Percentiles rank a stretch among this genome's conserved stretches.
Conservation (phyloP, 2,329 filamentous ascomycete genomes). For the Cladophialophora yegresii region DNA sequence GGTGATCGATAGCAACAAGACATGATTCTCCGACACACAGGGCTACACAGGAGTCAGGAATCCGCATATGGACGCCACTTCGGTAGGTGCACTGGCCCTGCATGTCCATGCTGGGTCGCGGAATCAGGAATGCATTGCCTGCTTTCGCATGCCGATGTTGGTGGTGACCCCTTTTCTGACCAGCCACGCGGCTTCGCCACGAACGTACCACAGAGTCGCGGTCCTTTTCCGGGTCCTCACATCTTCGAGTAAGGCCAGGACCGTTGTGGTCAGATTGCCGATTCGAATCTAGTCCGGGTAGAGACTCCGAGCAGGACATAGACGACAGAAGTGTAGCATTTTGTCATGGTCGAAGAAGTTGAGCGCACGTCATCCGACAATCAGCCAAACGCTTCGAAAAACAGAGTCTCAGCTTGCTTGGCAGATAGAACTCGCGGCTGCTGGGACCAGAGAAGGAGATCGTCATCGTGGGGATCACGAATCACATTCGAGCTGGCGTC, state of each 20-base stretch:
- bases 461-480: slow-evolving; percentile 16
- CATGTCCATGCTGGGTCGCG: neutral
- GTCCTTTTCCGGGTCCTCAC: neutral
- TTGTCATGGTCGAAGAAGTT: neutral
- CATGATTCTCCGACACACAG: neutral
- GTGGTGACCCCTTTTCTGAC: neutral
- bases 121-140: neutral
- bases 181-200: neutral
- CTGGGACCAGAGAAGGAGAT: slow-evolving; percentile 28
- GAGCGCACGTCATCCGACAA: neutral
- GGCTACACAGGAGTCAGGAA: neutral
- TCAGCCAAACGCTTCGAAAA: slow-evolving; percentile 27
- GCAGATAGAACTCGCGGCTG: slow-evolving; percentile 27
- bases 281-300: neutral
- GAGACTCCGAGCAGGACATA: neutral
- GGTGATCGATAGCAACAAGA: neutral
- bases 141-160: neutral
- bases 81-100: neutral
- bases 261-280: neutral
- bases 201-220: neutral
- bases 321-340: neutral
- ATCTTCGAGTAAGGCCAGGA: neutral
- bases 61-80: neutral
- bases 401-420: slow-evolving; percentile 22
- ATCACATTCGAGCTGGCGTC: slow-evolving; percentile 1